Evolutionary conservation across 257 asterid genomes (phyloP), one percentile per base, ranked within the genome.

Genomic region (Penstemon eatonii): DNA sequence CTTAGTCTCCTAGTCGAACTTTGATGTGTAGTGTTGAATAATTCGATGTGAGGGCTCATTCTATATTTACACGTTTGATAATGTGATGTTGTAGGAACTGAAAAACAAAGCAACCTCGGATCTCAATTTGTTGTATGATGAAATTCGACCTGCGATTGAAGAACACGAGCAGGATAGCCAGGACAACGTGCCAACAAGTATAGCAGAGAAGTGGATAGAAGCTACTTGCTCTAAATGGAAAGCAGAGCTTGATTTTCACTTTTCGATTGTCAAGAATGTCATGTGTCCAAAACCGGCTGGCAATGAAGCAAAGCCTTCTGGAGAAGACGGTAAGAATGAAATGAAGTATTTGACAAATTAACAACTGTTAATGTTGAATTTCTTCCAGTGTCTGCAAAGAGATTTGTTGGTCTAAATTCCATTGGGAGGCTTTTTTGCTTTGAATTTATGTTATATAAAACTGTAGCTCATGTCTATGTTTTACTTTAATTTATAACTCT

Each of bases 131-230:
- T 40, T 94, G 75, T 87, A 94, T 6, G 88, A 91, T 73, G 96
- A 91, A 73, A 91, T 94, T 64, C 96, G 99, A 9, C 97, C 99
- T 0, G 89, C 85, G 38, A 91, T 94, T 57, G 97, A 91, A 77
- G 89, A 83, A 74, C 95, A 85, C 5, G 97, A 84, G 75, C 87
- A 86, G 76, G 96, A 94, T 69, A 82, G 78, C 80, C 99, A 90
- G 78, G 97, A 93, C 68, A 85, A 77, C 57, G 92, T 94, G 59
- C 84, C 96, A 7, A 86, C 89, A 4, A 77, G 80, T 68, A 85
- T 88, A 67, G 97, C 91, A 11, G 86, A 85, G 79, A 86, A 81
- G 82, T 94, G 99, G 99, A 91, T 94, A n/a, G 82, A 80, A 45
- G 96, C 99, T 36, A 80, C 82, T 8, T 94, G 99, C 61, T 55